These are phyloP conservation scores for Fusarium agapanthi DNA, from an alignment of 2,329 filamentous ascomycete species.

Conservation along the genomic window DNA sequence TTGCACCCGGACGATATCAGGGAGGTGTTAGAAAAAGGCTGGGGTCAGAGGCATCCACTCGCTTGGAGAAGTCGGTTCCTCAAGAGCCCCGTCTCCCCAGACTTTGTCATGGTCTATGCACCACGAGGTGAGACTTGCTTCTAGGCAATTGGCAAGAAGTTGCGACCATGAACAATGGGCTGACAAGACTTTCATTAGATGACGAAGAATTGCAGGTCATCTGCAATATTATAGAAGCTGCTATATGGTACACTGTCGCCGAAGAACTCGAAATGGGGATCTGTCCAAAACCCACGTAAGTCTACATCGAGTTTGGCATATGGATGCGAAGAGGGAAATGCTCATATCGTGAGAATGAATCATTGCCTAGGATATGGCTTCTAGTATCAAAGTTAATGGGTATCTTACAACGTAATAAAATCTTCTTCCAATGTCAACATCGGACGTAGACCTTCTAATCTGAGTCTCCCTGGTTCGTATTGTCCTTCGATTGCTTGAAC, in stretches of 20 bases:
- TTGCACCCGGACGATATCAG: slow-evolving; percentile 81
- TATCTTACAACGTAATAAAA: slow-evolving; percentile 41
- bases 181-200: slow-evolving; percentile 48
- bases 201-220: slow-evolving; percentile 74
- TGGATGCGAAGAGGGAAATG: background rate
- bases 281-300: slow-evolving; percentile 17
- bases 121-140: slow-evolving; percentile 62
- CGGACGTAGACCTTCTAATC: slow-evolving; percentile 34
- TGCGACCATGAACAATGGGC: background rate
- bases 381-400: slow-evolving; percentile 28
- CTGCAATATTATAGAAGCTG: slow-evolving; percentile 75
- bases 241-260: slow-evolving; percentile 71
- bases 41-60: slow-evolving; percentile 77
- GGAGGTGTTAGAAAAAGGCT: slow-evolving; percentile 76
- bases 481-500: slow-evolving; percentile 74
- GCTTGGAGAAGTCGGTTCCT: slow-evolving; percentile 71
- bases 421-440: background rate
- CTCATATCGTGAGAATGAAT: background rate
- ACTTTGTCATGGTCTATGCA: slow-evolving; percentile 86
- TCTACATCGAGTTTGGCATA: background rate
- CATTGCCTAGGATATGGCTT: slow-evolving; percentile 2
- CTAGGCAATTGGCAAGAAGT: background rate
- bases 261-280: slow-evolving; percentile 53
- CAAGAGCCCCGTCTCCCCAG: slow-evolving; percentile 73
- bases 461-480: slow-evolving; percentile 56